A percentile compares a stretch with the other conserved stretches of the same genome.
These are phyloP conservation scores for Pyronema domesticum DNA, from an alignment of 495 filamentous ascomycete genomes.

Conservation along the genomic window DNA sequence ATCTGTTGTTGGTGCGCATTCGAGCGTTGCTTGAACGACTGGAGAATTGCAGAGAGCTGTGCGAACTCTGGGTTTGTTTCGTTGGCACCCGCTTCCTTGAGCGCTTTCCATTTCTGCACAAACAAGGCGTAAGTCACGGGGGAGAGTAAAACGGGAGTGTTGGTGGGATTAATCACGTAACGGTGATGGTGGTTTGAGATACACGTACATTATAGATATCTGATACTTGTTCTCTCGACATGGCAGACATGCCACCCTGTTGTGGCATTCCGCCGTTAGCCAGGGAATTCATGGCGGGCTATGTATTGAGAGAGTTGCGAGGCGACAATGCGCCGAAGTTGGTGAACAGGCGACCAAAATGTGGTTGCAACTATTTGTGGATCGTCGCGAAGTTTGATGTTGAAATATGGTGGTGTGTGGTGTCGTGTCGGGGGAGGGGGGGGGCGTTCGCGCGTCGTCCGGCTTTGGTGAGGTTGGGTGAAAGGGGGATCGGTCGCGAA, in stretches of 20 bases:
- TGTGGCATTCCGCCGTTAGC: constrained; percentile 19
- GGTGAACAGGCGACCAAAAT: background rate
- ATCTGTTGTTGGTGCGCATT: constrained; percentile 16
- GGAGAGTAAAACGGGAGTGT: constrained; percentile 4
- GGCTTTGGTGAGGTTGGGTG: background rate
- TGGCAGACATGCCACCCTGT: constrained; percentile 14
- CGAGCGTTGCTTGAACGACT: constrained; percentile 10
- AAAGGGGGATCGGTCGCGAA: background rate
- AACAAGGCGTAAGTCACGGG: constrained; percentile 11
- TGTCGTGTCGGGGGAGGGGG: background rate
- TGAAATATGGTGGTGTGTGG: background rate
- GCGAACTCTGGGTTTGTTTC: constrained; percentile 25
- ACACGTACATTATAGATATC: constrained; percentile 16
- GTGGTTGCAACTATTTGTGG: background rate
- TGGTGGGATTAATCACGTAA: too few species aligned
- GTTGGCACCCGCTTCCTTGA: constrained; percentile 21
- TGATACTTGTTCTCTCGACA: constrained; percentile 21
- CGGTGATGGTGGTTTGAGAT: background rate
- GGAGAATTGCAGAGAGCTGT: constrained; percentile 15
- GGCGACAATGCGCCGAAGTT: background rate
- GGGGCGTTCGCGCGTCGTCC: background rate
- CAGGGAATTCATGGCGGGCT: constrained; percentile 19
- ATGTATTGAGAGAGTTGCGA: background rate
- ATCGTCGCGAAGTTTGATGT: background rate
- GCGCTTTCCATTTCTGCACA: constrained; percentile 20